Percentiles rank a stretch among this genome's conserved stretches.
phyloP scores from a whole-genome alignment of 257 asterid genomes.

The Primulina tabacum region DNA sequence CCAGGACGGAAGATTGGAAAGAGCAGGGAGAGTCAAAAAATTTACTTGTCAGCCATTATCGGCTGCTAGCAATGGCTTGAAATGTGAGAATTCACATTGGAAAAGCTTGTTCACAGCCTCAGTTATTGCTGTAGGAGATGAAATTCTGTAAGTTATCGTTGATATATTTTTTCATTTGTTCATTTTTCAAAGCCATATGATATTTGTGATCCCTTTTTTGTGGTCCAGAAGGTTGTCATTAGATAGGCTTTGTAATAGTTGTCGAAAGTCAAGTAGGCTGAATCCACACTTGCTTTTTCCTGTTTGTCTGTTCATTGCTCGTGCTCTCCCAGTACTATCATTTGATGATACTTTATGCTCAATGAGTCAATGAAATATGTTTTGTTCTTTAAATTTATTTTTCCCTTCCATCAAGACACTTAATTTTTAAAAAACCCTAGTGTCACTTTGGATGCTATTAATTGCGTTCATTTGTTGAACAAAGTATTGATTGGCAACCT shows the following conservation, averaged over 20 bases:
- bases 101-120: conserved; percentile 61
- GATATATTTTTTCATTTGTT: conserved; percentile 13
- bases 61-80: conserved; percentile 53
- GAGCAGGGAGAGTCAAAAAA: conserved; percentile 87
- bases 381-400: too few relatives aligned
- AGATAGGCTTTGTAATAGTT: not conserved
- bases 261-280: conserved; percentile 9
- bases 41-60: conserved; percentile 38
- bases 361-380: not conserved
- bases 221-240: conserved; percentile 5
- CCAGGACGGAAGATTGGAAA: conserved; percentile 86
- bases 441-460: not conserved
- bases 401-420: not conserved
- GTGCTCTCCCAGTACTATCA: not conserved
- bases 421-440: not conserved
- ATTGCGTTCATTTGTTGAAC: not conserved
- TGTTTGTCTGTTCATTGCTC: not conserved
- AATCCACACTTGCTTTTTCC: not conserved
- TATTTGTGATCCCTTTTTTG: conserved; percentile 15
- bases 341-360: not conserved
- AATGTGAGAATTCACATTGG: conserved; percentile 34
- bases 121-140: conserved; percentile 78
- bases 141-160: conserved; percentile 76
- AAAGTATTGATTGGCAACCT: not conserved
- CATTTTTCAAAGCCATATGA: not conserved